Conservation (phyloP, 176 grass and related monocot genomes). For the Rhynchospora pubera region DNA sequence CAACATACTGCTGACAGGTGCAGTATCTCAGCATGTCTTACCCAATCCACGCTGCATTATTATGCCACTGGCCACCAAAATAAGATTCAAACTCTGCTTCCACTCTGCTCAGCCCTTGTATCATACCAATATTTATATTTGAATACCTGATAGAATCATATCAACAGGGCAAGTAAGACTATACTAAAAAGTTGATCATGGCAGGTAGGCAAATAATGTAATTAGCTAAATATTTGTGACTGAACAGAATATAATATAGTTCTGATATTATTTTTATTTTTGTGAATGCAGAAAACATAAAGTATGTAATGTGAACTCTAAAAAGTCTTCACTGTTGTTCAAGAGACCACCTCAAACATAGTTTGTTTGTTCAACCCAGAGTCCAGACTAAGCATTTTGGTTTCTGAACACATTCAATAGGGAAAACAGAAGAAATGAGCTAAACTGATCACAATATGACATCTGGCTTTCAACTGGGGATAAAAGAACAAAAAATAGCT, state of each 20-base stretch:
- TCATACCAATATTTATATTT: slow-evolving; percentile 12
- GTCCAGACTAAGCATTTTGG: not conserved
- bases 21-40: slow-evolving; percentile 20
- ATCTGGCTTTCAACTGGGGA: not conserved
- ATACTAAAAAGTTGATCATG: not conserved
- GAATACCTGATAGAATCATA: slow-evolving; percentile 1
- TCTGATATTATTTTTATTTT: not conserved
- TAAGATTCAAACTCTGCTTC: slow-evolving; percentile 49
- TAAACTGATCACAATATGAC: not conserved
- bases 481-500: not conserved
- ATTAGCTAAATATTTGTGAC: not conserved
- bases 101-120: slow-evolving; percentile 34
- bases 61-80: slow-evolving; percentile 47
- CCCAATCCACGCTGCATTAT: slow-evolving; percentile 50
- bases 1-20: not conserved
- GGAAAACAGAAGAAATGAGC: not conserved
- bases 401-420: not conserved
- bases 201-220: not conserved
- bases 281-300: not conserved
- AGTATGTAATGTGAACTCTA: not conserved
- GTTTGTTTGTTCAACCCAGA: not conserved
- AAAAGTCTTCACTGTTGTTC: not conserved
- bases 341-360: not conserved
- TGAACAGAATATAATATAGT: not conserved
- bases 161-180: not conserved